phyloP scores from a whole-genome alignment of 73 alveolate species.

The Effrenium voratum region DNA sequence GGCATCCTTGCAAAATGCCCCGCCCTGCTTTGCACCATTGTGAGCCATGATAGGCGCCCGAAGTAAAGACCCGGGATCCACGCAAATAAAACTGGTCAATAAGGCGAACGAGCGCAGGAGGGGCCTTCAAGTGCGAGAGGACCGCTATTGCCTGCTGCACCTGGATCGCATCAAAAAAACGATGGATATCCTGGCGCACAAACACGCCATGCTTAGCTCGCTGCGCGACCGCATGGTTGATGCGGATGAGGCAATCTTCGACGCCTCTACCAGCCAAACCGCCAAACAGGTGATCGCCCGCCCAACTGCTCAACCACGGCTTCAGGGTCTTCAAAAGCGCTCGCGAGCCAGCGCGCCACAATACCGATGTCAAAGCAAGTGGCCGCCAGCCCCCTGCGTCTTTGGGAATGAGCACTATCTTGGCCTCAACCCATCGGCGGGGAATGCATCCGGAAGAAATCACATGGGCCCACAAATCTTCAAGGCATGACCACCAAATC shows the following conservation, averaged over 20 bases:
- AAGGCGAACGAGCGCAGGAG: neutral
- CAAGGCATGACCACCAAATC: neutral
- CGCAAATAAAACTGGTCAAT: neutral
- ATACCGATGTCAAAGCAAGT: neutral
- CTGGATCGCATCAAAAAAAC: neutral
- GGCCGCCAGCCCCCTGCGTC: neutral
- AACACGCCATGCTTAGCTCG: neutral
- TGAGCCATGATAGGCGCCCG: neutral
- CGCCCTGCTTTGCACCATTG: neutral
- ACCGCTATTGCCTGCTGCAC: neutral
- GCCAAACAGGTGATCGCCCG: neutral
- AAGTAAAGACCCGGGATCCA: neutral
- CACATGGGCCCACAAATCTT: neutral
- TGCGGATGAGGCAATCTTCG: neutral
- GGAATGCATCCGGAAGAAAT: neutral
- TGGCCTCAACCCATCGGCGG: conserved; percentile 12
- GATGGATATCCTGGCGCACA: neutral
- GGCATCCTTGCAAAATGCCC: conserved; percentile 7
- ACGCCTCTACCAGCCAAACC: neutral
- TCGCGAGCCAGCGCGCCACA: neutral
- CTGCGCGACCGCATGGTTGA: neutral
- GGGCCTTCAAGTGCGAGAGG: neutral
- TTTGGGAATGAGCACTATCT: neutral
- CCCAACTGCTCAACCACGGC: neutral
- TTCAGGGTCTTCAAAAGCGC: neutral